Evolutionary conservation across 306 rosid species (phyloP).

Genomic region (Trichosanthes cucumerina): DNA sequence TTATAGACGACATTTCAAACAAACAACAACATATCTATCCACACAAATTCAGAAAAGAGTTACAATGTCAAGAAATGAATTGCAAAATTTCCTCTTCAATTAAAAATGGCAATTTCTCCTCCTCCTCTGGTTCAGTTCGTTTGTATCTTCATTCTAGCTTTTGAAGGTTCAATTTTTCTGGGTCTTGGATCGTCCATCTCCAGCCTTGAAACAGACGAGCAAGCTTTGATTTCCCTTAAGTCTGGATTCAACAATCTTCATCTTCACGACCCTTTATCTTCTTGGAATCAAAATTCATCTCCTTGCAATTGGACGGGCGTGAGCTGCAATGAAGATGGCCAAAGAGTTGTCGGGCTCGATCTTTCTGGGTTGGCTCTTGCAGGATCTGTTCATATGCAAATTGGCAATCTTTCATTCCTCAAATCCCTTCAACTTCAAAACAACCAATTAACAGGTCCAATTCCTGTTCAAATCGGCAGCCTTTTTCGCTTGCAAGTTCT

Average conservation of each 20-base stretch:
- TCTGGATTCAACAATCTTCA: slow-evolving; percentile 24
- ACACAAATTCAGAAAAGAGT: not conserved
- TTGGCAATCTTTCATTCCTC: slow-evolving; percentile 51
- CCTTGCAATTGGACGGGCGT: slow-evolving; percentile 69
- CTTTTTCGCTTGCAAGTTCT: slow-evolving; percentile 33
- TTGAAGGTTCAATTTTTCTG: not conserved
- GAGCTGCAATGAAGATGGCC: slow-evolving; percentile 22
- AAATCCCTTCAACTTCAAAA: slow-evolving; percentile 32
- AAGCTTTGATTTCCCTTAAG: slow-evolving; percentile 48
- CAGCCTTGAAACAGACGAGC: slow-evolving; percentile 35
- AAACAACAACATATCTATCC: not conserved
- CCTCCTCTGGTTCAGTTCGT: slow-evolving; percentile 3
- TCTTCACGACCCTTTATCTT: slow-evolving; percentile 10
- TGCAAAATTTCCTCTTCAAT: not conserved
- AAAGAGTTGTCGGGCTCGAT: slow-evolving; percentile 35
- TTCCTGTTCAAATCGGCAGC: slow-evolving; percentile 40
- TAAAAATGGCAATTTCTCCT: slow-evolving; percentile 14
- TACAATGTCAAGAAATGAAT: not conserved
- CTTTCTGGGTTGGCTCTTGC: slow-evolving; percentile 39
- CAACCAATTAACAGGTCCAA: slow-evolving; percentile 34
- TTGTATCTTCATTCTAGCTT: not conserved
- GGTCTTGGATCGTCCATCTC: not conserved
- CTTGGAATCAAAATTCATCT: slow-evolving; percentile 36
- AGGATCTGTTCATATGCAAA: slow-evolving; percentile 36
- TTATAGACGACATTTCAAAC: not conserved